Conservation (phyloP, 2,329 filamentous ascomycete genomes). For the Phaeosphaeria sp. region DNA sequence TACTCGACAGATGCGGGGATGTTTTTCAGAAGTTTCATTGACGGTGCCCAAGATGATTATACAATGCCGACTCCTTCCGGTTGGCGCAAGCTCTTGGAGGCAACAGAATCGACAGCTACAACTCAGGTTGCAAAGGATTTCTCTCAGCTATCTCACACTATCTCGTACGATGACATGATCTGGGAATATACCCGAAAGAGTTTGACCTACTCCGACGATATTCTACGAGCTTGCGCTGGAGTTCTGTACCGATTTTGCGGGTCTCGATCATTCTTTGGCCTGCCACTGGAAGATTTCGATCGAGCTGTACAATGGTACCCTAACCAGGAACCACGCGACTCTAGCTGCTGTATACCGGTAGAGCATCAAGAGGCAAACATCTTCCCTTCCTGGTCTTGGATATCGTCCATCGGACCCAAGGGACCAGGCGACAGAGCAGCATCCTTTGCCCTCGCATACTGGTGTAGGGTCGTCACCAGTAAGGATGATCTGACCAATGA, state of each 20-base stretch:
- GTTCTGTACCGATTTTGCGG: not conserved
- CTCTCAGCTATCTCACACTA: no score
- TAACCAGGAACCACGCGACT: not conserved
- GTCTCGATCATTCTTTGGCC: not conserved
- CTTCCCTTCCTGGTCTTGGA: not conserved
- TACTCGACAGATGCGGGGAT: not conserved
- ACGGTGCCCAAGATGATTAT: no score
- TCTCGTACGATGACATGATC: not conserved
- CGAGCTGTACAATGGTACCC: not conserved
- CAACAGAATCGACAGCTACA: no score
- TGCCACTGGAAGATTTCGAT: slow-evolving; percentile 5
- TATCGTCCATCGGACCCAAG: not conserved
- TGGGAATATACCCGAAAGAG: not conserved
- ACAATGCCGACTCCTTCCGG: no score
- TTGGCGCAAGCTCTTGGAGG: no score
- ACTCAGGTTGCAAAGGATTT: no score
- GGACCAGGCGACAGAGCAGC: no score
- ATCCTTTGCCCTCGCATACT: not conserved
- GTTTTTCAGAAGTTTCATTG: no score
- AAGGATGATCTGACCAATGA: no score
- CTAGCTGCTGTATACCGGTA: not conserved
- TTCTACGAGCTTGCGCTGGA: slow-evolving; percentile 5
- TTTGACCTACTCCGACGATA: slow-evolving; percentile 2
- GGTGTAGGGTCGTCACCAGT: not conserved
- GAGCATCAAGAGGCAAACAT: not conserved